Percentiles rank a stretch among this genome's conserved stretches.
These are phyloP conservation scores for Paramecium tetraurelia DNA, from an alignment of 73 alveolate genomes.

Conservation along the genomic window DNA sequence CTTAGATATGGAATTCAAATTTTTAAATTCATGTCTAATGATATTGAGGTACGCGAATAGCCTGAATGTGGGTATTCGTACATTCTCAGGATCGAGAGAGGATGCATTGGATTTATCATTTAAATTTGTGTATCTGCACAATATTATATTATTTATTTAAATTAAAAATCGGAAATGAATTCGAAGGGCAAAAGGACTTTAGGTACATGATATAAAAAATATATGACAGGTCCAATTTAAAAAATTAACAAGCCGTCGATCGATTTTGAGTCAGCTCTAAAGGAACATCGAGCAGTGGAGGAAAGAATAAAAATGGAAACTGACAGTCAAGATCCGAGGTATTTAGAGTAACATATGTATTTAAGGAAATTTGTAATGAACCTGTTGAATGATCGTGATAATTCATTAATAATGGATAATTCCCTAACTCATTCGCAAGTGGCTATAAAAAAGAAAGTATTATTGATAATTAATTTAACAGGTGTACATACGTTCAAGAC, in stretches of 20 bases:
- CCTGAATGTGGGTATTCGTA: neutral
- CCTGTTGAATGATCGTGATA: neutral
- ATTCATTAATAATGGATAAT: neutral
- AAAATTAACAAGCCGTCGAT: neutral
- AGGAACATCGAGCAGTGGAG: neutral
- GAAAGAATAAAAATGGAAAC: neutral
- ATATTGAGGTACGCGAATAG: neutral
- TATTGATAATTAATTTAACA: neutral
- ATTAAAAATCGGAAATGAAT: neutral
- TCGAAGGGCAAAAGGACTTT: slow-evolving; percentile 2
- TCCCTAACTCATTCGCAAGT: neutral
- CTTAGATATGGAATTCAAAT: neutral
- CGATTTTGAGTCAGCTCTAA: neutral
- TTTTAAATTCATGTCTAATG: neutral
- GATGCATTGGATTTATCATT: neutral
- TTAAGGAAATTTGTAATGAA: neutral
- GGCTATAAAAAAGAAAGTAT: neutral
- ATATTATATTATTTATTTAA: neutral
- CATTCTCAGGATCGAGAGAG: neutral
- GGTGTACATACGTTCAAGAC: neutral
- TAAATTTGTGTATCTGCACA: neutral
- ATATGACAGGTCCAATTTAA: neutral
- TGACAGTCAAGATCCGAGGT: slow-evolving; percentile 34
- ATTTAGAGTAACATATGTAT: neutral
- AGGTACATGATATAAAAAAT: neutral